Percentiles rank a stretch among this genome's conserved stretches.
Evolutionary conservation across 208 protist species (phyloP).

Genomic region (Zelonia costaricensis): DNA sequence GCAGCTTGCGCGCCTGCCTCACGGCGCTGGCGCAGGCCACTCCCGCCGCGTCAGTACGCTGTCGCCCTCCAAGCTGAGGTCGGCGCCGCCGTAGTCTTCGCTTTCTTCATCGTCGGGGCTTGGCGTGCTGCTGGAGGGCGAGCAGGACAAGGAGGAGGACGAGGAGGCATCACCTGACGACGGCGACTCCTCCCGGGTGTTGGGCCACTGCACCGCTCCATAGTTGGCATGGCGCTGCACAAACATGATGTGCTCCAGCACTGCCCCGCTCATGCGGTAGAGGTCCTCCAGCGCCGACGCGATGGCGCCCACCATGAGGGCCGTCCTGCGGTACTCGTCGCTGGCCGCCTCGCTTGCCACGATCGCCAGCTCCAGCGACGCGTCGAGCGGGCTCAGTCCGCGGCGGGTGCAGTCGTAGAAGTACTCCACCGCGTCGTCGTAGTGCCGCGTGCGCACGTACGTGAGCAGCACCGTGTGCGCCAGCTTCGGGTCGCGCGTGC

Average conservation of each 20-base stretch:
- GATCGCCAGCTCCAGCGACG: slow-evolving; percentile 65
- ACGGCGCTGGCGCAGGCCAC: too few relatives aligned
- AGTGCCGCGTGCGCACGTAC: slow-evolving; percentile 50
- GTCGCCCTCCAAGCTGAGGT: too few relatives aligned
- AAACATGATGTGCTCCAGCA: slow-evolving; percentile 74
- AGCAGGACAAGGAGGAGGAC: too few relatives aligned
- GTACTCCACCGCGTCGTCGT: slow-evolving; percentile 70
- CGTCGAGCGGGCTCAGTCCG: slow-evolving; percentile 59
- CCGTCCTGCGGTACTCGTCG: slow-evolving; percentile 59
- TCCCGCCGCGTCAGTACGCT: too few relatives aligned
- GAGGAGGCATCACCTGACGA: too few relatives aligned
- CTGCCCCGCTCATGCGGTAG: slow-evolving; percentile 55
- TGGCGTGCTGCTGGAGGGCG: too few relatives aligned
- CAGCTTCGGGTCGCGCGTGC: slow-evolving; percentile 50
- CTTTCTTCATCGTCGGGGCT: too few relatives aligned
- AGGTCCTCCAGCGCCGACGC: slow-evolving; percentile 81
- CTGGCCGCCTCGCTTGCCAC: slow-evolving; percentile 61
- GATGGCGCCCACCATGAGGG: slow-evolving; percentile 61
- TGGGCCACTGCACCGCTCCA: slow-evolving; percentile 1
- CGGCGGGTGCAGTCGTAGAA: slow-evolving; percentile 67
- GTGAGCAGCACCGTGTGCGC: slow-evolving; percentile 59
- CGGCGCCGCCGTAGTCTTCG: too few relatives aligned
- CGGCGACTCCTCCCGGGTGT: not conserved
- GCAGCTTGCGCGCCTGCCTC: too few relatives aligned
- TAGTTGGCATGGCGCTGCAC: slow-evolving; percentile 46